These are phyloP conservation scores for Dicorynia guianensis DNA, from an alignment of 306 rosid species.

Conservation along the genomic window DNA sequence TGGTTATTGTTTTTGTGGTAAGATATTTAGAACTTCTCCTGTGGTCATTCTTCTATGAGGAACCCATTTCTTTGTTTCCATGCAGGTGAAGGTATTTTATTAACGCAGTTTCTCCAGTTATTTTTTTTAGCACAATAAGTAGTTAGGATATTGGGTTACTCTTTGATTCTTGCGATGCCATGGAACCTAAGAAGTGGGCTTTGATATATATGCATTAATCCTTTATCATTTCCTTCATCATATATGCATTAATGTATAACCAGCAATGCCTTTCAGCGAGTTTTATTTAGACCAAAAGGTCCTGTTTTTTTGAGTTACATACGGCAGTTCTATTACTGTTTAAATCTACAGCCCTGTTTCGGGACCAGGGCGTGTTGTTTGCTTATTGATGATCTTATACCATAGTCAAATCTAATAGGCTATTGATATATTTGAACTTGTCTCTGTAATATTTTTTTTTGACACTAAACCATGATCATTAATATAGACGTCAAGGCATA, in stretches of 20 bases:
- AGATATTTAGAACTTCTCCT: not conserved
- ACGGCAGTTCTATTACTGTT: slow-evolving; percentile 10
- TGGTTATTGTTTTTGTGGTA: not conserved
- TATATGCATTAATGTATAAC: slow-evolving; percentile 1
- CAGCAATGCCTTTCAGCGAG: not conserved
- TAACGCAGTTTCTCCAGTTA: not conserved
- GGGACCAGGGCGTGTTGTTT: not conserved
- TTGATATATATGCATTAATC: not conserved
- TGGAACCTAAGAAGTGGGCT: slow-evolving; percentile 4
- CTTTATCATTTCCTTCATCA: not conserved
- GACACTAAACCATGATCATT: slow-evolving; percentile 9
- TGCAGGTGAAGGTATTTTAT: not conserved
- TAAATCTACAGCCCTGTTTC: not conserved
- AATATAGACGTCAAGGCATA: not conserved
- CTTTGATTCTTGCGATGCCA: not conserved
- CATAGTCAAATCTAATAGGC: not conserved
- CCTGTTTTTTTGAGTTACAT: slow-evolving; percentile 7
- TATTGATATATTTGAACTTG: not conserved
- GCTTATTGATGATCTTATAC: slow-evolving; percentile 5
- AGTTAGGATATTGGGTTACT: not conserved
- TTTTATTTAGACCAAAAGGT: not conserved
- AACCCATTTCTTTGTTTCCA: not conserved
- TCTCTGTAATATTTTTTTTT: not conserved
- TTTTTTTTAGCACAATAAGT: not conserved
- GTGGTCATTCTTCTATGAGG: not conserved